These are phyloP conservation scores for Fusarium caatingaense DNA, from an alignment of 2,329 filamentous ascomycete species.

Conservation along the genomic window DNA sequence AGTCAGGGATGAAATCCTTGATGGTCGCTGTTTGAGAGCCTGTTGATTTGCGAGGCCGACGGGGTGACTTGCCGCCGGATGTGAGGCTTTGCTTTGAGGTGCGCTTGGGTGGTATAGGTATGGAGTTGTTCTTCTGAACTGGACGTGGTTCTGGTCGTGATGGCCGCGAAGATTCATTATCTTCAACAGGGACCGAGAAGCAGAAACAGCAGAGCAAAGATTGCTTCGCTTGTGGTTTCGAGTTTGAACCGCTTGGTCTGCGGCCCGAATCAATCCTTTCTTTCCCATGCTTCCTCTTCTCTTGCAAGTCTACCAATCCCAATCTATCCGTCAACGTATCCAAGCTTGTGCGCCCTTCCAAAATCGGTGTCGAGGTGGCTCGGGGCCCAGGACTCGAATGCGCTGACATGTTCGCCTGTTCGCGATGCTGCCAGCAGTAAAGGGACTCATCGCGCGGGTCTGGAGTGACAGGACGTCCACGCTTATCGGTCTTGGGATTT, in stretches of 20 bases:
- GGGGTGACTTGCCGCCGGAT: conserved; percentile 48
- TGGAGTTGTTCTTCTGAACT: conserved; percentile 52
- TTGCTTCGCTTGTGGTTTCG: conserved; percentile 41
- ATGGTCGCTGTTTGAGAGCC: conserved; percentile 48
- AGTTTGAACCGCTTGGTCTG: conserved; percentile 30
- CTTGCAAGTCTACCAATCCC: conserved; percentile 76
- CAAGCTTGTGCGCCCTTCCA: conserved; percentile 78
- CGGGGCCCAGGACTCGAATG: conserved; percentile 59
- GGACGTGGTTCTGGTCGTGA: conserved; percentile 61
- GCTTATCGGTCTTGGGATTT: conserved; percentile 21
- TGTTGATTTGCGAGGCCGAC: conserved; percentile 48
- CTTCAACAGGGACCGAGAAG: conserved; percentile 62
- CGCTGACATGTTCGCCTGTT: conserved; percentile 73
- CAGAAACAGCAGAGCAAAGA: conserved; percentile 60
- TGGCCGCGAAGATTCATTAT: conserved; percentile 54
- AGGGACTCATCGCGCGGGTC: conserved; percentile 69
- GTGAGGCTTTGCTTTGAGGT: conserved; percentile 37
- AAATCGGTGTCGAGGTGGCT: conserved; percentile 61
- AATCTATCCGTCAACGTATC: conserved; percentile 87
- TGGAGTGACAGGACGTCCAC: conserved; percentile 47
- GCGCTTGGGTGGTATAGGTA: conserved; percentile 32
- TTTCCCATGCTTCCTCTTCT: conserved; percentile 48
- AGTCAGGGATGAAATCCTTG: conserved; percentile 72
- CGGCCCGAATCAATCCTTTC: conserved; percentile 41
- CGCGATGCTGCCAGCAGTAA: conserved; percentile 96